Conservation (phyloP, 768 basidiomycete genomes). For the Rhodotorula babjevae region DNA sequence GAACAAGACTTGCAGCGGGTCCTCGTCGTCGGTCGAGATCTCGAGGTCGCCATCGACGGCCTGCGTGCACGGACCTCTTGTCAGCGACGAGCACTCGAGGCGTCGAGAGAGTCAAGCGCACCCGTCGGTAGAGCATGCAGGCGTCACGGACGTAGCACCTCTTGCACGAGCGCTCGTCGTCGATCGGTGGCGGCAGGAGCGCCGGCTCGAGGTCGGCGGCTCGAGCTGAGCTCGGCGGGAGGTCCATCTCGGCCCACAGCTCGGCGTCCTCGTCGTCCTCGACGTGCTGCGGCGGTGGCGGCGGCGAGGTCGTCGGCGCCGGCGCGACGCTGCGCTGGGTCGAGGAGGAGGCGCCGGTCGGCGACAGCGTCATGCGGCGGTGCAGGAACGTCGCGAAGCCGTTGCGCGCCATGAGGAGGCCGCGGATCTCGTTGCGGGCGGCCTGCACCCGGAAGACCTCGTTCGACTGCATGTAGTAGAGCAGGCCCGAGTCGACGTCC, state of each 20-base stretch:
- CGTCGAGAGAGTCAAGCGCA: conserved; percentile 40
- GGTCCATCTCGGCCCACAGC: conserved; percentile 1
- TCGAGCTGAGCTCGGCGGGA: not conserved
- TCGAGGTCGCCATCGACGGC: conserved; percentile 65
- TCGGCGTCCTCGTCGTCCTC: conserved; percentile 21
- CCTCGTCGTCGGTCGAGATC: conserved; percentile 52
- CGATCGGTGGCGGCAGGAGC: conserved; percentile 81
- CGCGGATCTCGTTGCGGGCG: conserved; percentile 74
- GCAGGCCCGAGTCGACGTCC: conserved; percentile 71
- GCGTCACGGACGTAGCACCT: conserved; percentile 75
- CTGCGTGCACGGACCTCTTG: conserved; percentile 46
- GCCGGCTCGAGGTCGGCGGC: conserved; percentile 42
- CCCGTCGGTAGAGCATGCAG: conserved; percentile 93
- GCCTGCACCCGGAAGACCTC: conserved; percentile 78
- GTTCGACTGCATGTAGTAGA: conserved; percentile 91
- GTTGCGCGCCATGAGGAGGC: conserved; percentile 74
- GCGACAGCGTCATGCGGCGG: conserved; percentile 11
- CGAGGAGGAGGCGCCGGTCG: not conserved
- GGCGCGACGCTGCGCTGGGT: not conserved
- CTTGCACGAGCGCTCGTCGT: conserved; percentile 71
- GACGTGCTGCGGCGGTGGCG: not conserved
- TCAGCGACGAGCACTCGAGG: not conserved
- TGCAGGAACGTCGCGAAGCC: conserved; percentile 64
- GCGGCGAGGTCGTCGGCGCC: not conserved
- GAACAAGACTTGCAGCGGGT: conserved; percentile 58